Conservation (phyloP, 2,329 filamentous ascomycete genomes). For the Aquanectria penicillioides region DNA sequence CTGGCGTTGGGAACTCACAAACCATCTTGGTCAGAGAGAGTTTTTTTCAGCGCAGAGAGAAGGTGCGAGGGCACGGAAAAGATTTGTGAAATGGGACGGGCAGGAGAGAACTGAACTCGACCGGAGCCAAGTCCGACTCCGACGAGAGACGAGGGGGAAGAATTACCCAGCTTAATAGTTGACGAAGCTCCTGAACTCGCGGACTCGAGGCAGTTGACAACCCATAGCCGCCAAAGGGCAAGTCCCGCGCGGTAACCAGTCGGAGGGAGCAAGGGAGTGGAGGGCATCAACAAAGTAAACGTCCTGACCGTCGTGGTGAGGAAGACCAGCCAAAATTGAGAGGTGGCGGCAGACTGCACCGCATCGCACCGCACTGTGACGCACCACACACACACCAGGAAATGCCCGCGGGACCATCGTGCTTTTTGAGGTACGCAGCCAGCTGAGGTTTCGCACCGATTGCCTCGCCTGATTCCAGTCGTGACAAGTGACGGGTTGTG, state of each 20-base stretch:
- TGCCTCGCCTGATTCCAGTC: background rate
- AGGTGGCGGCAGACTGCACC: constrained; percentile 22
- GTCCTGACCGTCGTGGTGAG: constrained; percentile 32
- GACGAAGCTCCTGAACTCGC: constrained; percentile 31
- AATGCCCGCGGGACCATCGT: background rate
- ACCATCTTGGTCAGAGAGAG: constrained; percentile 36
- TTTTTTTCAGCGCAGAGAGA: constrained; percentile 38
- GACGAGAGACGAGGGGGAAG: constrained; percentile 39
- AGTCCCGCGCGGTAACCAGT: constrained; percentile 24
- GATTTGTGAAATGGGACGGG: constrained; percentile 43
- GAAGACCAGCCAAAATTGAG: constrained; percentile 24
- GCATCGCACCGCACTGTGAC: constrained; percentile 15
- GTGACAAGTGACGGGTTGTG: constrained; percentile 6
- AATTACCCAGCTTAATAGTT: constrained; percentile 37
- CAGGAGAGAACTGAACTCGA: constrained; percentile 42
- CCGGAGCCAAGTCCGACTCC: constrained; percentile 45
- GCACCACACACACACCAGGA: constrained; percentile 10
- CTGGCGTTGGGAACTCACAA: constrained; percentile 32
- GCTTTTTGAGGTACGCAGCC: constrained; percentile 4
- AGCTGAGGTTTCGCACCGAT: constrained; percentile 1
- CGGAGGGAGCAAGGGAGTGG: constrained; percentile 36
- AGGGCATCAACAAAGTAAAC: constrained; percentile 35
- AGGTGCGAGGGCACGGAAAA: constrained; percentile 40
- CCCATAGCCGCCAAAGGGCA: constrained; percentile 25
- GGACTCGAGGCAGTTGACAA: constrained; percentile 35